Conservation (phyloP, 768 basidiomycete species). For the Xanthoconium purpureum region DNA sequence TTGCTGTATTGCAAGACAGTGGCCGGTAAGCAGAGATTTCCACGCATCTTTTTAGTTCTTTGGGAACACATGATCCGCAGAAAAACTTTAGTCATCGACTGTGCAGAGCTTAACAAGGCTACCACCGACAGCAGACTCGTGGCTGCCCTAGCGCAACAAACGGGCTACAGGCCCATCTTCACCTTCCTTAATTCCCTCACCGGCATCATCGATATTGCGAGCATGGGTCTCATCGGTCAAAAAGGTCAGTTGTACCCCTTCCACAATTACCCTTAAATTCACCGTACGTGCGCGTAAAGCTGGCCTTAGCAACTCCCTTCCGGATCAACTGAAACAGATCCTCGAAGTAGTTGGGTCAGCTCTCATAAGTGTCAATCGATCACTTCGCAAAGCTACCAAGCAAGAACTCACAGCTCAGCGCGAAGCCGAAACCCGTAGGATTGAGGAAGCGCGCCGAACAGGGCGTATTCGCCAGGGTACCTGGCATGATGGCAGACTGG, state of each 20-base stretch:
- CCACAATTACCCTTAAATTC: not conserved
- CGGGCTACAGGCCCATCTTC: conserved; percentile 89
- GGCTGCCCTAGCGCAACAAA: conserved; percentile 68
- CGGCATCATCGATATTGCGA: conserved; percentile 86
- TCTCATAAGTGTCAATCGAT: conserved; percentile 59
- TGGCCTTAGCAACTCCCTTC: conserved; percentile 74
- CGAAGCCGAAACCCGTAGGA: conserved; percentile 35
- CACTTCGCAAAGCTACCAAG: conserved; percentile 45
- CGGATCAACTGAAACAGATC: conserved; percentile 82
- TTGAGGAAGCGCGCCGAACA: conserved; percentile 37
- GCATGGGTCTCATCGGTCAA: conserved; percentile 91
- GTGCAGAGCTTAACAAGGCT: conserved; percentile 66
- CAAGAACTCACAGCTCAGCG: conserved; percentile 38
- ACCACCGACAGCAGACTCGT: conserved; percentile 68
- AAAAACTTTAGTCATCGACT: conserved; percentile 79
- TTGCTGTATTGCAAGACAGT: conserved; percentile 48
- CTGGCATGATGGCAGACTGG: conserved; percentile 87
- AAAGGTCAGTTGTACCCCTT: conserved; percentile 52
- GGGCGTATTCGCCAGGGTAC: conserved; percentile 56
- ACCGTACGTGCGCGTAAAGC: conserved; percentile 42
- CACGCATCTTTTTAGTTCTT: not conserved
- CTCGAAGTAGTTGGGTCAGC: conserved; percentile 74
- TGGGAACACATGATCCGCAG: conserved; percentile 35
- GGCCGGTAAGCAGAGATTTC: conserved; percentile 41
- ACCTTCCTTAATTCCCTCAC: conserved; percentile 78